phyloP scores from a whole-genome alignment of 1,284 basidiomycete genomes.

The Cutaneotrichosporon cyanovorans region DNA sequence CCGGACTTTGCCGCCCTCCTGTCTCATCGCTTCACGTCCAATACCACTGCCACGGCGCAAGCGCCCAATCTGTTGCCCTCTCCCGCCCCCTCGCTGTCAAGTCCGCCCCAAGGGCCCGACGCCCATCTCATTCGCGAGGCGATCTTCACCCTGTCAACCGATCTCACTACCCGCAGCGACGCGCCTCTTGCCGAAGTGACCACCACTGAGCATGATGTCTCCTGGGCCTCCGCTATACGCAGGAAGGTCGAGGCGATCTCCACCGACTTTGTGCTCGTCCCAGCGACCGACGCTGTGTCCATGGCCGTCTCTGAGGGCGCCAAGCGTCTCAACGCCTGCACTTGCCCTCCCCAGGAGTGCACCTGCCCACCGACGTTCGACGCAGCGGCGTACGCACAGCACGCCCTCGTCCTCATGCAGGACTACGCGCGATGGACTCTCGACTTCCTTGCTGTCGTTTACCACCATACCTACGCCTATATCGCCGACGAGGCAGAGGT shows the following conservation, averaged over 20 bases:
- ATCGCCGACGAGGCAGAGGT: neutral
- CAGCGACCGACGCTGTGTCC: neutral
- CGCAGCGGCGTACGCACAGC: neutral
- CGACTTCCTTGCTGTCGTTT: neutral
- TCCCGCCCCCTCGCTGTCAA: too few species aligned
- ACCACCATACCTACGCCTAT: neutral
- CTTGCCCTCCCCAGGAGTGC: neutral
- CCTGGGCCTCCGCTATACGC: neutral
- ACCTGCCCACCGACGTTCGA: neutral
- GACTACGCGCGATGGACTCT: constrained; percentile 2
- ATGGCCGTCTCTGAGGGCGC: neutral
- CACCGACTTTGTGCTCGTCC: neutral
- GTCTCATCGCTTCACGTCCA: neutral
- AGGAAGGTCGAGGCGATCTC: neutral
- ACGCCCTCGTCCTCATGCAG: neutral
- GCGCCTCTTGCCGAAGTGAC: neutral
- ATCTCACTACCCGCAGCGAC: neutral
- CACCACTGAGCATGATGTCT: neutral
- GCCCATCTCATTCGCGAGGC: constrained; percentile 7
- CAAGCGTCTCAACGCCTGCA: neutral
- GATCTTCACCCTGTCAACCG: neutral
- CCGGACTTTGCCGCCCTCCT: neutral
- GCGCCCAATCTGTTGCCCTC: too few species aligned
- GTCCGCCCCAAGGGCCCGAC: neutral
- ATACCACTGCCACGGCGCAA: neutral